Percentiles rank a stretch among this genome's conserved stretches.
These are phyloP conservation scores for Leptographium radiaticola DNA, from an alignment of 2,329 filamentous ascomycete species.

Conservation along the genomic window DNA sequence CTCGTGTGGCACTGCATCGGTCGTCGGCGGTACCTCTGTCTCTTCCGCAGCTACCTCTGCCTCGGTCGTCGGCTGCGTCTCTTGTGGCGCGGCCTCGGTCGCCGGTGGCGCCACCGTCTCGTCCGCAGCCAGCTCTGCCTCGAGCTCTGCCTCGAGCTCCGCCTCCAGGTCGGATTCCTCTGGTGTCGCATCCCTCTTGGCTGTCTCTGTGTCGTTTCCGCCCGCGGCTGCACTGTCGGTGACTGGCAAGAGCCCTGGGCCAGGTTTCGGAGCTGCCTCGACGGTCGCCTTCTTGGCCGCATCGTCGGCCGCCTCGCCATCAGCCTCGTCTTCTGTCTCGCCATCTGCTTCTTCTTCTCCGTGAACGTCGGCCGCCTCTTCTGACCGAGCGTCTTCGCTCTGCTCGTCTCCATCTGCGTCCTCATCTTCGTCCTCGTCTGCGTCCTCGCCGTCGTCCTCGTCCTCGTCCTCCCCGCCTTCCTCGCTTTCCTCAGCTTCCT, in stretches of 20 bases:
- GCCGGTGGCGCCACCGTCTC: too few species aligned
- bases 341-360: not conserved
- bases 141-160: constrained; percentile 1
- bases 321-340: not conserved
- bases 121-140: too few species aligned
- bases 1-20: too few species aligned
- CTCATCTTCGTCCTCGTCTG: not conserved
- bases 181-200: not conserved
- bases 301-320: not conserved
- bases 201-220: not conserved
- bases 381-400: too few species aligned
- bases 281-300: not conserved
- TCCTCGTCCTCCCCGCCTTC: not conserved
- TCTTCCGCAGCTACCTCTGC: not conserved
- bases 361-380: not conserved
- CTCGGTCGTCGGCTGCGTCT: not conserved
- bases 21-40: too few species aligned
- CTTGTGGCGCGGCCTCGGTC: not conserved
- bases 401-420: not conserved
- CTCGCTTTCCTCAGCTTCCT: not conserved
- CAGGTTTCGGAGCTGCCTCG: too few species aligned
- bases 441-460: not conserved
- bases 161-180: not conserved
- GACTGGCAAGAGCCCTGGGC: too few species aligned
- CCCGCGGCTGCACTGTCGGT: too few species aligned